A percentile compares a stretch with the other conserved stretches of the same genome.
Evolutionary conservation across 306 rosid species (phyloP).

Genomic region (Vachellia pachyceras): DNA sequence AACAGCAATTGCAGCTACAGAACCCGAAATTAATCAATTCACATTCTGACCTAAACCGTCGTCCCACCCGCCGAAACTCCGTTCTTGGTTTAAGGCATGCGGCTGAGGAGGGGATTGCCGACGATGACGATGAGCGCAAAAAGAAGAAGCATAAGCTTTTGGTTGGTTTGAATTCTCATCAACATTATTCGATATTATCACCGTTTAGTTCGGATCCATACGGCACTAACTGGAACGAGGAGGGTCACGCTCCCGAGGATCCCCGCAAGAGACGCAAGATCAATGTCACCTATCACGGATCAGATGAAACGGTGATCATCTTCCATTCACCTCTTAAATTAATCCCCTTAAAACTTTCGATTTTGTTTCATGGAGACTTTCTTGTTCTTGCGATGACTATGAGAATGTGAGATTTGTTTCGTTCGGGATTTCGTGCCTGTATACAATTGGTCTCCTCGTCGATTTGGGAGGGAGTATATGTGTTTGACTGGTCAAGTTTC

Average conservation of each 20-base stretch:
- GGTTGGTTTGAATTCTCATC: conserved; percentile 61
- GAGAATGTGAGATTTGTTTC: conserved; percentile 21
- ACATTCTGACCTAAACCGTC: conserved; percentile 43
- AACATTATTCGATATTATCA: conserved; percentile 54
- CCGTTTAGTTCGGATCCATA: conserved; percentile 38
- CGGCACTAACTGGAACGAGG: conserved; percentile 42
- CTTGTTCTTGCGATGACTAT: not conserved
- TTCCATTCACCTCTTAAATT: conserved; percentile 14
- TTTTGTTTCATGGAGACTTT: conserved; percentile 12
- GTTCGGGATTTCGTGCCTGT: conserved; percentile 67
- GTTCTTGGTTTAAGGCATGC: conserved; percentile 1
- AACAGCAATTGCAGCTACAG: conserved; percentile 29
- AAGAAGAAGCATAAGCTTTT: conserved; percentile 82
- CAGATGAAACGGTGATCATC: conserved; percentile 57
- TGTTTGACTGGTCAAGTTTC: conserved; percentile 84
- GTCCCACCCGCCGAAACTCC: conserved; percentile 39
- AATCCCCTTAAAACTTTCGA: not conserved
- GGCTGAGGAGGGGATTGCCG: conserved; percentile 33
- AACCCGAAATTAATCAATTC: conserved; percentile 47
- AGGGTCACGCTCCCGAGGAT: conserved; percentile 56
- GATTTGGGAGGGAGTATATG: conserved; percentile 48
- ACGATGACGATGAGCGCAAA: conserved; percentile 66
- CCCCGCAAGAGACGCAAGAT: conserved; percentile 61
- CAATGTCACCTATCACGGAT: conserved; percentile 50
- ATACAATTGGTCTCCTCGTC: conserved; percentile 41